A percentile compares a stretch with the other conserved stretches of the same genome.
These are phyloP conservation scores for Xylariaceae sp. DNA, from an alignment of 2,329 filamentous ascomycete genomes.

Conservation along the genomic window DNA sequence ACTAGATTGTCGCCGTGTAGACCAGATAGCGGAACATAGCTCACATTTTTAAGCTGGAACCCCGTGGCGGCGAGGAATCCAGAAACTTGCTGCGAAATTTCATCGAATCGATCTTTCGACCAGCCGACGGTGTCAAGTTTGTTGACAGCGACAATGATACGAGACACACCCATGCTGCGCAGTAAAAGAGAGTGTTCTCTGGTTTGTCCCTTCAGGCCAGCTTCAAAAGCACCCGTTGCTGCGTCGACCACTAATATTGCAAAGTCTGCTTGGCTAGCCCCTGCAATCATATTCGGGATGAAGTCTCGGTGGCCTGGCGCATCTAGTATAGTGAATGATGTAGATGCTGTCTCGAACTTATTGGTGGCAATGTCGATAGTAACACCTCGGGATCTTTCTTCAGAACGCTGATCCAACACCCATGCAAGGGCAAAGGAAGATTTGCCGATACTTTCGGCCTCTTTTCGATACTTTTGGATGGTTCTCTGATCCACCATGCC, in stretches of 20 bases:
- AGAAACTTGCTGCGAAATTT: slow-evolving; percentile 78
- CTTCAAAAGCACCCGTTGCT: slow-evolving; percentile 85
- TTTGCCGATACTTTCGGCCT: slow-evolving; percentile 89
- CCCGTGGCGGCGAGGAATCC: slow-evolving; percentile 79
- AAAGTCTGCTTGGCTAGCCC: slow-evolving; percentile 92
- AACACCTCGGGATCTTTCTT: slow-evolving; percentile 84
- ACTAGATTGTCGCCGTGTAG: slow-evolving; percentile 84
- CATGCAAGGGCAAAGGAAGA: slow-evolving; percentile 94
- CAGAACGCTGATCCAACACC: slow-evolving; percentile 88
- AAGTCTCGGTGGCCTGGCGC: slow-evolving; percentile 94
- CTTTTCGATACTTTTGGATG: slow-evolving; percentile 80
- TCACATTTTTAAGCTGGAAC: slow-evolving; percentile 75
- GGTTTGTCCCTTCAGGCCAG: slow-evolving; percentile 88
- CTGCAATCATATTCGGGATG: slow-evolving; percentile 98
- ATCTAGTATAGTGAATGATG: slow-evolving; percentile 88
- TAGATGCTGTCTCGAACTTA: slow-evolving; percentile 84
- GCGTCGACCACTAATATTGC: slow-evolving; percentile 92
- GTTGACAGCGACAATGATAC: slow-evolving; percentile 87
- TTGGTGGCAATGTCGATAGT: slow-evolving; percentile 97
- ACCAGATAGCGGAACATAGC: slow-evolving; percentile 86
- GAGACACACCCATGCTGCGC: slow-evolving; percentile 83
- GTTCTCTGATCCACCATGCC: slow-evolving; percentile 84
- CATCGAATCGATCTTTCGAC: slow-evolving; percentile 76
- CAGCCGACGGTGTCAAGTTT: slow-evolving; percentile 87
- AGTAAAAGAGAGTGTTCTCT: slow-evolving; percentile 88